Percentiles rank a stretch among this genome's conserved stretches.
phyloP scores from a whole-genome alignment of 257 asterid genomes.

The Petunia secreta region DNA sequence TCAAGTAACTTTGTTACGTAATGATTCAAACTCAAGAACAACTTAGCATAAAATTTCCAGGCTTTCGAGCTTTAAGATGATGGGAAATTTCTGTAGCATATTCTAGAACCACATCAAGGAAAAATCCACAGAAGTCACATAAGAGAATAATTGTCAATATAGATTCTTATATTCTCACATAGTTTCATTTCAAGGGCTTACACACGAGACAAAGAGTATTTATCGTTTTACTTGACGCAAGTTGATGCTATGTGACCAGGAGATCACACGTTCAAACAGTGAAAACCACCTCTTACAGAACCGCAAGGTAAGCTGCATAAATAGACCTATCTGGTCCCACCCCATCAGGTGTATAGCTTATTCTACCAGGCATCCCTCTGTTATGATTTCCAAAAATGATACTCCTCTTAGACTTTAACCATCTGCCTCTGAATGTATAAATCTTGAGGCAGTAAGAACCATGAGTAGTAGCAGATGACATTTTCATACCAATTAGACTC shows the following conservation, averaged over 20 bases:
- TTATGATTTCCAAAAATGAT: too few relatives aligned
- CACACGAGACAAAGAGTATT: neutral
- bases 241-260: neutral
- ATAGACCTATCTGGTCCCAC: neutral
- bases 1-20: constrained; percentile 37
- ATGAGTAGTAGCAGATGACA: neutral
- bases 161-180: neutral
- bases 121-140: neutral
- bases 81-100: constrained; percentile 16
- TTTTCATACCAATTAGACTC: neutral
- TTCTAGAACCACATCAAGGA: constrained; percentile 9
- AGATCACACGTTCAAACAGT: neutral
- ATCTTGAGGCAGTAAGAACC: constrained; percentile 18
- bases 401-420: neutral
- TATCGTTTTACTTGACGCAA: constrained; percentile 14
- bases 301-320: neutral
- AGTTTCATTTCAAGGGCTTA: constrained; percentile 6
- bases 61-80: constrained; percentile 1
- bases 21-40: constrained; percentile 20
- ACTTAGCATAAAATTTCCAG: constrained; percentile 18
- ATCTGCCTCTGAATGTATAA: constrained; percentile 1
- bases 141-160: neutral
- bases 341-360: neutral
- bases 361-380: too few relatives aligned
- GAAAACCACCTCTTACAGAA: neutral